phyloP scores from a whole-genome alignment of 257 asterid genomes.

The Solanum boliviense region DNA sequence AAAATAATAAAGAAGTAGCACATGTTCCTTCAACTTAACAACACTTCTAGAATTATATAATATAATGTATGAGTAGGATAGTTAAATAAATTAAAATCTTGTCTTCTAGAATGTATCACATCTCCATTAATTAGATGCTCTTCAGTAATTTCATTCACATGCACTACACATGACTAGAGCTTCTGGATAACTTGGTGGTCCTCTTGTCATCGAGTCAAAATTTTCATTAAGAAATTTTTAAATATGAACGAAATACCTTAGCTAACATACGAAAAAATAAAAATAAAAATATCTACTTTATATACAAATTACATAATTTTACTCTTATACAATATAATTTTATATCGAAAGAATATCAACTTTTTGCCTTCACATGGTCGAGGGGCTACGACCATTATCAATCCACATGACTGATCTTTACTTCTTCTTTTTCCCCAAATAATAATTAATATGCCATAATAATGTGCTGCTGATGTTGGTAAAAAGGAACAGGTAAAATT shows the following conservation, averaged over 20 bases:
- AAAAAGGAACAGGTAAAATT: not conserved
- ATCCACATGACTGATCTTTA: not conserved
- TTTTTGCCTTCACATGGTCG: not conserved
- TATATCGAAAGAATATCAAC: no score
- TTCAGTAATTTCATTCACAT: not conserved
- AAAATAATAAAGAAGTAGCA: not conserved
- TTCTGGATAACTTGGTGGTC: not conserved
- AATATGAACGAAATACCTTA: no score
- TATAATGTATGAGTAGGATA: not conserved
- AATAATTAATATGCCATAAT: not conserved
- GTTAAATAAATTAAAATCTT: not conserved
- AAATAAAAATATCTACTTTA: not conserved
- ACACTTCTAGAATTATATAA: not conserved
- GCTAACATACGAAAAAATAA: no score
- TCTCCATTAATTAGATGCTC: not conserved
- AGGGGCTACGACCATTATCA: not conserved
- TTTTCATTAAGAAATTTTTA: no score
- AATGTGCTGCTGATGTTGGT: not conserved
- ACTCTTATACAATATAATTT: no score
- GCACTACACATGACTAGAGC: not conserved
- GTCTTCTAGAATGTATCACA: not conserved
- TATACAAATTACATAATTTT: no score
- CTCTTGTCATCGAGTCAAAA: not conserved
- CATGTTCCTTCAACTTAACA: not conserved
- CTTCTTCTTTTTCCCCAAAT: no score